Percentiles rank a stretch among this genome's conserved stretches.
phyloP scores from a whole-genome alignment of 2,329 filamentous ascomycete species.

The Verticillium dahliae region DNA sequence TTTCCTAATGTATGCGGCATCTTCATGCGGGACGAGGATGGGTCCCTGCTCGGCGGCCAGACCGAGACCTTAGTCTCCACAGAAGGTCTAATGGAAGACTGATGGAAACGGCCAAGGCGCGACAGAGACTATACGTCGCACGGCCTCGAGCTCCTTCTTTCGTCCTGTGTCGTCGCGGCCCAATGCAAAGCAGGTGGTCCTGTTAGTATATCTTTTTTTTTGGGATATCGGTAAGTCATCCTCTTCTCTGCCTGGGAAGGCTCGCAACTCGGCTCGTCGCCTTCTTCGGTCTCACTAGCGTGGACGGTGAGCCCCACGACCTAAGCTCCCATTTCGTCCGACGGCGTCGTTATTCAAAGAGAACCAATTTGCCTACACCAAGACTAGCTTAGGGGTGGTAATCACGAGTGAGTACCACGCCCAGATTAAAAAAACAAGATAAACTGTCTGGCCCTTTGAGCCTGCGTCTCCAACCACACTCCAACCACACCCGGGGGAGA shows the following conservation, averaged over 20 bases:
- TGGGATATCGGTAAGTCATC: not conserved
- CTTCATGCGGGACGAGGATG: conserved; percentile 32
- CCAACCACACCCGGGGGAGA: not conserved
- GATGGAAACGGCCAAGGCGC: conserved; percentile 8
- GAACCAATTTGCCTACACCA: not conserved
- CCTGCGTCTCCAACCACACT: not conserved
- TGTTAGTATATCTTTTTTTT: not conserved
- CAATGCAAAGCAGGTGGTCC: not conserved
- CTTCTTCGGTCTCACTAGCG: not conserved
- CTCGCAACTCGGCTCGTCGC: not conserved
- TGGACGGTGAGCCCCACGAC: not conserved
- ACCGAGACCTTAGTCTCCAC: conserved; percentile 19
- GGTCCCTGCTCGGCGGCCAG: conserved; percentile 4
- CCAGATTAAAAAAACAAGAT: not conserved
- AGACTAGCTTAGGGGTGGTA: not conserved
- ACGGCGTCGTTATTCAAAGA: not conserved
- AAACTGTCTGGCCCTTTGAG: no score
- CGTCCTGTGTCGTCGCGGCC: not conserved
- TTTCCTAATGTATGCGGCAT: conserved; percentile 36
- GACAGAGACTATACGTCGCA: not conserved
- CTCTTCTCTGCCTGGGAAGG: not conserved
- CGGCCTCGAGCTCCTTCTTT: not conserved
- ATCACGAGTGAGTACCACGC: not conserved
- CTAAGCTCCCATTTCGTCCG: not conserved
- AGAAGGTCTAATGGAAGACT: conserved; percentile 35